Percentiles rank a stretch among this genome's conserved stretches.
phyloP scores from a whole-genome alignment of 2,329 filamentous ascomycete genomes.

The Leptographium procerum region DNA sequence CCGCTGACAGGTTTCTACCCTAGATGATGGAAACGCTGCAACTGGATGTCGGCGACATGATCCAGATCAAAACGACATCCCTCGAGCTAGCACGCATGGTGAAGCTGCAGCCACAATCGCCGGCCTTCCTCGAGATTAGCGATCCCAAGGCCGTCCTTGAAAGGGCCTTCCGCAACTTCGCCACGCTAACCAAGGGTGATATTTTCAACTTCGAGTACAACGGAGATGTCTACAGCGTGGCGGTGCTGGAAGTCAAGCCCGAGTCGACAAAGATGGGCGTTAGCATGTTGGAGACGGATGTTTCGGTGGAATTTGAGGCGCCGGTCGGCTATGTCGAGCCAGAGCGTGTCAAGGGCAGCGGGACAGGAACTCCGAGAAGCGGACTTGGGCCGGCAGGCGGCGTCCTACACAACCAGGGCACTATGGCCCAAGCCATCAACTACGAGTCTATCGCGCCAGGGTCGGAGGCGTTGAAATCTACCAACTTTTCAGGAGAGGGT shows the following conservation, averaged over 20 bases:
- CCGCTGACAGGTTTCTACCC: neutral
- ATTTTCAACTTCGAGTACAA: slow-evolving; percentile 97
- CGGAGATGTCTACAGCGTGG: slow-evolving; percentile 84
- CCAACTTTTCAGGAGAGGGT: slow-evolving; percentile 70
- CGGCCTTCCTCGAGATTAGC: slow-evolving; percentile 89
- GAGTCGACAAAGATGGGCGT: slow-evolving; percentile 73
- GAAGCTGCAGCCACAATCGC: slow-evolving; percentile 90
- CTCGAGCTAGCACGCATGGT: slow-evolving; percentile 83
- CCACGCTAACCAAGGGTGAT: slow-evolving; percentile 84
- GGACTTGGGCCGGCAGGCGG: slow-evolving; percentile 61
- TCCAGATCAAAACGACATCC: slow-evolving; percentile 92
- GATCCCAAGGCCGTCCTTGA: slow-evolving; percentile 96
- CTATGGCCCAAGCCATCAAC: slow-evolving; percentile 97
- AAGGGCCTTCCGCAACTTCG: slow-evolving; percentile 92
- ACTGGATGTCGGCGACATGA: slow-evolving; percentile 84
- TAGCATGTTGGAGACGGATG: slow-evolving; percentile 90
- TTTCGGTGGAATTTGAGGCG: slow-evolving; percentile 90
- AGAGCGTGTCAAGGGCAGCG: slow-evolving; percentile 48
- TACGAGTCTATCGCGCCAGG: slow-evolving; percentile 82
- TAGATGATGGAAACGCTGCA: slow-evolving; percentile 88
- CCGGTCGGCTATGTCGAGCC: slow-evolving; percentile 93
- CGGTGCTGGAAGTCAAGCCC: slow-evolving; percentile 87
- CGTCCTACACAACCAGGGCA: slow-evolving; percentile 70
- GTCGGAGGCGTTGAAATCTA: slow-evolving; percentile 54
- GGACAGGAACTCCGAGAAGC: slow-evolving; percentile 78